Conservation (phyloP, 495 filamentous ascomycete genomes). For the Geoglossum glabrum region DNA sequence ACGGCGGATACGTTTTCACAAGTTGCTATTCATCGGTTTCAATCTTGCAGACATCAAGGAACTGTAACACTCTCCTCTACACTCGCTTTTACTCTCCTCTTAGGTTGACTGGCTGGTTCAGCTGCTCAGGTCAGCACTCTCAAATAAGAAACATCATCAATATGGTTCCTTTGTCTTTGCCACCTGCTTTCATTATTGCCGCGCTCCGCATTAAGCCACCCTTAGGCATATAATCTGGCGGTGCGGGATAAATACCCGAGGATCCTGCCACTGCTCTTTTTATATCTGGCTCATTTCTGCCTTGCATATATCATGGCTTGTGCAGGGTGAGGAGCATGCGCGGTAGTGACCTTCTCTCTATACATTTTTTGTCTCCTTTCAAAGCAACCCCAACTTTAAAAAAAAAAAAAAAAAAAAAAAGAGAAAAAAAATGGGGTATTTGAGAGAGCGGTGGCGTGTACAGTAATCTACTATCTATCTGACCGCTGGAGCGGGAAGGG, state of each 20-base stretch:
- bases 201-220: background rate
- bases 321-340: too few species aligned
- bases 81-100: background rate
- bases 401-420: too few species aligned
- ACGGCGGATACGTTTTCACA: background rate
- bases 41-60: background rate
- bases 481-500: background rate
- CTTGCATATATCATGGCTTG: background rate
- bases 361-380: too few species aligned
- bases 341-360: too few species aligned
- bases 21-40: background rate
- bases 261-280: background rate
- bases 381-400: too few species aligned
- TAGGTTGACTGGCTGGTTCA: background rate
- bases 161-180: background rate
- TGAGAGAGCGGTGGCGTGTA: background rate
- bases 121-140: background rate
- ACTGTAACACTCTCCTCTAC: background rate
- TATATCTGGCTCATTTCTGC: background rate
- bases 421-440: too few species aligned
- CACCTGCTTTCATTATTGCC: background rate
- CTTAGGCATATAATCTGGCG: background rate
- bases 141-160: background rate
- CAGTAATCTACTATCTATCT: background rate
- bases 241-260: background rate